Evolutionary conservation across 2,329 filamentous ascomycete species (phyloP), one percentile per base, ranked within the genome.

Genomic region (Aspergillus viridinutans): DNA sequence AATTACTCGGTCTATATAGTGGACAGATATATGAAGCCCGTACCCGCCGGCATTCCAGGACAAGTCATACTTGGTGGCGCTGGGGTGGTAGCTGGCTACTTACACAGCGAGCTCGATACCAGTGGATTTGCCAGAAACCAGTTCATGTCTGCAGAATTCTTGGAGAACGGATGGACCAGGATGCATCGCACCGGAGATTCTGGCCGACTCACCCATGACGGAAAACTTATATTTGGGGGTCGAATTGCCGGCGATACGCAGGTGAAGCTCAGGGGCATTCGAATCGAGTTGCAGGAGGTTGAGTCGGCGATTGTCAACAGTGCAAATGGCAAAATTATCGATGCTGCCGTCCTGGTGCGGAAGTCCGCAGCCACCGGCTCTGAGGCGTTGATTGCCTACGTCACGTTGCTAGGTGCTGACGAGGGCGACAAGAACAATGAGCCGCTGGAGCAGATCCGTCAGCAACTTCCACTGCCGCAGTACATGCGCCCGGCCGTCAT

Each of bases 281-380:
- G 69, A 0, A 72, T 82, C 21, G 80, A 84, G 12, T 66, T 83
- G 1, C 58, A 64, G 1, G 81, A 83, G 2, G 68, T 82, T 23
- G 73, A 73, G 40, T 57, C 53, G 14, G 59, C 54, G 14, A 67
- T 77, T 35, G 10, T 74, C 1, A 12, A 58, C 2, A 57, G 58
- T 17, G 58, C 69, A 1, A 47, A 61, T 1, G 64, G 68, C 6
- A 42, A 62, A 8, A 14, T 57, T 10, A 32, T 25, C 25, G 23
- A 57, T 26, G 50, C 40, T 28, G 35, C 35, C 9, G 51, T 51
- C 14, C n/a, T 38, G 5, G 45, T 57, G 20, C 28, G 51, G 4
- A 35, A 42, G 5, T 14, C 25, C 8, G 21, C 49, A 38, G 32
- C 38, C 5, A 38, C 29, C 23, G 23, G 14, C n/a, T 26, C 50